Evolutionary conservation across 176 grass and related monocot species (phyloP), one percentile per base, ranked within the genome.

Genomic region (Oryza coarctata): DNA sequence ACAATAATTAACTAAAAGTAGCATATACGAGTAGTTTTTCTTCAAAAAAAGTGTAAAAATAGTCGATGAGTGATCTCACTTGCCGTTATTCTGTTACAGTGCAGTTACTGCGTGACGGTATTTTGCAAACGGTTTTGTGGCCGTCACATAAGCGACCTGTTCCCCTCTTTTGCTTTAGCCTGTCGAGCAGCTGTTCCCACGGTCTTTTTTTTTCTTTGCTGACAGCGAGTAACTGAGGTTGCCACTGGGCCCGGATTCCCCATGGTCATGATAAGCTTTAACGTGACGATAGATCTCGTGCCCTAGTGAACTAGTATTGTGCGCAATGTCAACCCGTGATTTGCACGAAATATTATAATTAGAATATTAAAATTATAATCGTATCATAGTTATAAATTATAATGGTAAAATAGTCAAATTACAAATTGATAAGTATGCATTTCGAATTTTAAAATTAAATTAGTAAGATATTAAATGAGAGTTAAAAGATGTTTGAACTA

Each of bases 61-160:
- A 20, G 58, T 36, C 7, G 58, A 50, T 20, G 62, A 55, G 15
- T 60, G 77, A 60, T 68, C 44, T 74, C 71, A 50, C 27, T 33
- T 45, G 65, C 72, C 38, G 52, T 47, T 87, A 63, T 76, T 82
- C 78, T 20, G 85, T 70, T 77, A 31, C 38, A 8, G 12, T 60
- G 35, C 70, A 44, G 70, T 65, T 73, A 27, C 61, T 31, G 55
- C 31, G 31, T 65, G 55, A 63, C 58, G 17, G 6, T 61, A 30
- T 35, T 17, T 11, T 11, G 55, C 9, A 18, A 13, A 29, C 25
- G 9, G 17, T 41, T 62, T 39, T 50, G 32, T 58, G 15, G 2
- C 32, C 7, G 1, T 68, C 29, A 44, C 36, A 50, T 62, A 30
- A 76, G 15, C 25, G 17, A 30, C 3, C 63, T 47, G 36, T 18